Conservation (phyloP, 2,329 filamentous ascomycete species). For the Drechslera avenae region DNA sequence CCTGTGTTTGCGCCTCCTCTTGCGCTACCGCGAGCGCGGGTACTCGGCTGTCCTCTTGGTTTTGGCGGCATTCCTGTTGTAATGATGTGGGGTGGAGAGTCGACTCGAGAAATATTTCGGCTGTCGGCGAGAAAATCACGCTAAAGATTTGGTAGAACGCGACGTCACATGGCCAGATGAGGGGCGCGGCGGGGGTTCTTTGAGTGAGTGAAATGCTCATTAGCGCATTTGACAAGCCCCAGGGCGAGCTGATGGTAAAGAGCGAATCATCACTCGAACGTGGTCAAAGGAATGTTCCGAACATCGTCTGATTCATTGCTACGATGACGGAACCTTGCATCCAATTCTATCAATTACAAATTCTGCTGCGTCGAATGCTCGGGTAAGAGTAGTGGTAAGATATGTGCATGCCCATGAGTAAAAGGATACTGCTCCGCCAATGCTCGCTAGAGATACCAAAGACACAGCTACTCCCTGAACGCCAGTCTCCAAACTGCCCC, state of each 20-base stretch:
- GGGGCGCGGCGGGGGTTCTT: neutral
- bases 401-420: conserved; percentile 42
- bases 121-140: conserved; percentile 33
- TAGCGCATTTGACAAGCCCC: no score
- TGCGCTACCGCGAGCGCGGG: conserved; percentile 28
- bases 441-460: conserved; percentile 48
- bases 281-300: neutral
- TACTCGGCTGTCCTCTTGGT: conserved; percentile 30
- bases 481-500: conserved; percentile 29
- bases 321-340: conserved; percentile 9
- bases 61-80: conserved; percentile 40
- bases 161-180: conserved; percentile 14
- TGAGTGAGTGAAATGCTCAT: neutral
- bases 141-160: conserved; percentile 1
- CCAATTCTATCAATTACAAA: conserved; percentile 35
- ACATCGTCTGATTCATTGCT: conserved; percentile 15
- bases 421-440: conserved; percentile 44
- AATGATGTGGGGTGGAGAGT: conserved; percentile 5
- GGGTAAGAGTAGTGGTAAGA: conserved; percentile 23
- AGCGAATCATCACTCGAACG: neutral
- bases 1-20: conserved; percentile 26
- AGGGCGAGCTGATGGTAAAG: no score
- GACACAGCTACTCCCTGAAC: conserved; percentile 37
- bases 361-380: conserved; percentile 18
- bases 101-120: conserved; percentile 22